Base-by-base conservation (phyloP, 2,329 filamentous ascomycete species). In the Fusarium penzigii region DNA sequence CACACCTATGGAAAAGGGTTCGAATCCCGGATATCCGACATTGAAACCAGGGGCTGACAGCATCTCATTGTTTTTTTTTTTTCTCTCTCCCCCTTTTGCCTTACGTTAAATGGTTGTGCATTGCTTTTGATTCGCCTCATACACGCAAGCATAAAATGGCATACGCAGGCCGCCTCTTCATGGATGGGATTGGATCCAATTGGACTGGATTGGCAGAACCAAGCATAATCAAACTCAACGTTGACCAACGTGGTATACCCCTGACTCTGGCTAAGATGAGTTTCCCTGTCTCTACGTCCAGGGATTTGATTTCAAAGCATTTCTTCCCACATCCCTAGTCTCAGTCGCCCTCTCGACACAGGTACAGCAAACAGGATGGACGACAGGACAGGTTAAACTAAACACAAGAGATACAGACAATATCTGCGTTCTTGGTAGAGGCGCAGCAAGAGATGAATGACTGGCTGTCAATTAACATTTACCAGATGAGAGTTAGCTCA, bases 61-160 rank as follows among this genome's bases (percentile, higher is more conserved):
- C 5, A 3, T 36, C 9, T 11, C 32, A 36, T 25, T 25, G 7
- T 25, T 25, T 25, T 25, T 42, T 46, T 39, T 42, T 39, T 17
- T 48, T 29, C 13, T 42, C 17, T 40, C 42, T 53, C 53, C 51
- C 11, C 48, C 46, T 57, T 43, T 55, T 46, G 52, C 52, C 51
- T 55, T 39, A 7, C 52, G 48, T 55, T 39, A 7, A 25, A 25
- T 25, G 20, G 7, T 7, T 25, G 20, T 25, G 20, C 20, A 7
- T 25, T 25, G 20, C 4, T 25, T 25, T 25, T 25, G 20, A 25
- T 25, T 25, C 20, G 20, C 20, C 20, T 25, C 32, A 14, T 14
- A 36, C 32, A 36, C 32, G 32, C 32, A 36, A 11, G 13, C 32
- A 36, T 14, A 36, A 11, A 36, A 11, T 12, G 4, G 10, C 32